Evolutionary conservation across 495 filamentous ascomycete genomes (phyloP).

Genomic region (Achaetomiella virescens): DNA sequence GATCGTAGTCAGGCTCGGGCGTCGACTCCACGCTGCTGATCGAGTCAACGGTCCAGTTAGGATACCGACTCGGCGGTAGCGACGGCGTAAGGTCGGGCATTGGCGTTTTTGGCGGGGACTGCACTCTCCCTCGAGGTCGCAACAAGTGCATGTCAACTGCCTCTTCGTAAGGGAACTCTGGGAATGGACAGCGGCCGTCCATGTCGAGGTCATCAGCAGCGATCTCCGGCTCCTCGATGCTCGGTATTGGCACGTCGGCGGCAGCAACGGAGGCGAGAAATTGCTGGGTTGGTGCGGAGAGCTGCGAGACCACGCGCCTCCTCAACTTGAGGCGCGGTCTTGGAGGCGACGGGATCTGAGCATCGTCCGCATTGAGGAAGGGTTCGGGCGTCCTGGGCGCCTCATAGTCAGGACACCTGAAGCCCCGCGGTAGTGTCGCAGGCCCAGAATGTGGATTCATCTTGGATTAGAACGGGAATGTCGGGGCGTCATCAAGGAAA

Average conservation of each 20-base stretch:
- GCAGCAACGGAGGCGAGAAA: constrained; percentile 53
- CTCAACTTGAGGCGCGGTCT: constrained; percentile 42
- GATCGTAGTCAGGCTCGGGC: constrained; percentile 42
- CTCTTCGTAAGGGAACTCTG: constrained; percentile 20
- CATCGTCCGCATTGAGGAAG: constrained; percentile 25
- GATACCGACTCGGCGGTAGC: constrained; percentile 33
- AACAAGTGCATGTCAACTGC: constrained; percentile 30
- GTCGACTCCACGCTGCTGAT: constrained; percentile 44
- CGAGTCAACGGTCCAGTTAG: constrained; percentile 43
- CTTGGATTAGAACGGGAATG: constrained; percentile 25
- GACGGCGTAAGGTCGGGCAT: constrained; percentile 32
- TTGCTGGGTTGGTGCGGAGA: constrained; percentile 48
- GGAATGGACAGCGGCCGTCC: constrained; percentile 21
- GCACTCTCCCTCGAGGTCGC: constrained; percentile 25
- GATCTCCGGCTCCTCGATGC: constrained; percentile 41
- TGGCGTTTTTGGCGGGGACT: constrained; percentile 44
- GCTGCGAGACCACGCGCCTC: constrained; percentile 40
- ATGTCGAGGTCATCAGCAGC: constrained; percentile 33
- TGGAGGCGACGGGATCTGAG: constrained; percentile 35
- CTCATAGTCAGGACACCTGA: constrained; percentile 30
- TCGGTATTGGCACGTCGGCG: constrained; percentile 50
- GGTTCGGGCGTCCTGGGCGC: constrained; percentile 44
- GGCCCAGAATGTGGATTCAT: constrained; percentile 41
- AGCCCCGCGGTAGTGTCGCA: constrained; percentile 37
- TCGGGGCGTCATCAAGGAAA: constrained; percentile 23